Conservation (phyloP, 192 early-diverging fungal genomes). For the Pilobolus umbonatus region DNA sequence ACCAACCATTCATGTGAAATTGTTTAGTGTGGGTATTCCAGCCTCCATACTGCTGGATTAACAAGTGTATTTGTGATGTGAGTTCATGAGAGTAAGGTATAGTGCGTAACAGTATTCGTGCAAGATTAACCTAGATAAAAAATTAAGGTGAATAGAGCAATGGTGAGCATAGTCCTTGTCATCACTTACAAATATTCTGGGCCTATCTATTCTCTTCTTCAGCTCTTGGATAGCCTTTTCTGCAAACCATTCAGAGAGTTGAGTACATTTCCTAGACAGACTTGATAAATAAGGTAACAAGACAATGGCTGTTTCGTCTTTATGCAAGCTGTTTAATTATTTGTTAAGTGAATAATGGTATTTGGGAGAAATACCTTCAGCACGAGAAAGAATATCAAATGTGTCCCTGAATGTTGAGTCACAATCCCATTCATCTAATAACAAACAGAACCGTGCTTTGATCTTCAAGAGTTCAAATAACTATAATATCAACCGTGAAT, state of each 20-base stretch:
- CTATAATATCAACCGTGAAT: not conserved
- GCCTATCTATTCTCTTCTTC: not conserved
- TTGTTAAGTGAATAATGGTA: not conserved
- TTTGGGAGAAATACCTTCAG: slow-evolving; percentile 2
- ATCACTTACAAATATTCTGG: slow-evolving; percentile 10
- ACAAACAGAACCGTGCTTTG: slow-evolving; percentile 10
- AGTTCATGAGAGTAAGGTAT: not conserved
- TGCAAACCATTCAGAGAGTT: slow-evolving; percentile 12
- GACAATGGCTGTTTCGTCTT: slow-evolving; percentile 3
- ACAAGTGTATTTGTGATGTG: not conserved
- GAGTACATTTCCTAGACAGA: slow-evolving; percentile 5
- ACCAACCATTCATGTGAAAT: slow-evolving; percentile 12
- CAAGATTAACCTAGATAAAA: slow-evolving; percentile 13
- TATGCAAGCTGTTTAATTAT: not conserved
- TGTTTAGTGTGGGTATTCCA: slow-evolving; percentile 5
- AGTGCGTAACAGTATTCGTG: slow-evolving; percentile 12
- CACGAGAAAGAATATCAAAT: slow-evolving; percentile 6
- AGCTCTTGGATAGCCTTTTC: not conserved
- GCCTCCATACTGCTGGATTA: slow-evolving; percentile 13
- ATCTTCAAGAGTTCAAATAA: slow-evolving; percentile 10
- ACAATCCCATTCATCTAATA: slow-evolving; percentile 13
- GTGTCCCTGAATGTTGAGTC: slow-evolving; percentile 8
- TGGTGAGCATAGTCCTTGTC: not conserved
- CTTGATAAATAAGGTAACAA: slow-evolving; percentile 17
- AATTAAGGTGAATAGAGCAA: not conserved